Base-by-base conservation (phyloP, 352 stramenopile species). In the Phytophthora sp. region DNA sequence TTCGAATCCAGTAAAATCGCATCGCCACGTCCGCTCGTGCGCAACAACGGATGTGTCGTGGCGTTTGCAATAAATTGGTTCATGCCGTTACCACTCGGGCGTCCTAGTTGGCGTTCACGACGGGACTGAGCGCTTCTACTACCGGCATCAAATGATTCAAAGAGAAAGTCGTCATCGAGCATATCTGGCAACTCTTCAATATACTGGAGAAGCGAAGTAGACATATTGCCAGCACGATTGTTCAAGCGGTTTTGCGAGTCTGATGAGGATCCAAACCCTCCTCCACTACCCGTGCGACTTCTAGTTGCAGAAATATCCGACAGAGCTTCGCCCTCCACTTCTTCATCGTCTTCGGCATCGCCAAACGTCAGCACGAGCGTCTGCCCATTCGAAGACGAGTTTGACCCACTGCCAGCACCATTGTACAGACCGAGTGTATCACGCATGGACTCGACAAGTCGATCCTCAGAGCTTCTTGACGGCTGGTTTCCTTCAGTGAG, bases 151-250 rank as follows among this genome's bases (percentile, higher is more conserved):
- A 87, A 80, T 8, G 80, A 80, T 42, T 89, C 76, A 29, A 89
- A 89, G 12, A 86, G 64, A 20, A 84, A 76, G 30, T 86, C 72
- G 33, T 89, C 80, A 30, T 83, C 77, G 3, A 73, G 75, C 39
- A 73, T 76, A 39, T 87, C 80, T 5, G 80, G 76, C 4, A 89
- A 24, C 29, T 87, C 77, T 61, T 89, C 80, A 57, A 89, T 82
- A 24, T 86, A 87, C 51, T 87, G 77, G 16, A 86, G 45, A 35
- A 89, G 59, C 13, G 71, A 83, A 33, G 57, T 73, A 39, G 69
- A 52, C 50, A 70, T 66, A 24, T 57, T 68, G 29, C 46, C 29
- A 55, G 36, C 57, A 64, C 29, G 29, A 44, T 44, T 21, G 2
- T 50, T 55, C 26, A 47, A 51, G 46, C 49, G 57, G 21, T 51